Conservation (phyloP, 176 grass and related monocot species). For the Juncus effusus region DNA sequence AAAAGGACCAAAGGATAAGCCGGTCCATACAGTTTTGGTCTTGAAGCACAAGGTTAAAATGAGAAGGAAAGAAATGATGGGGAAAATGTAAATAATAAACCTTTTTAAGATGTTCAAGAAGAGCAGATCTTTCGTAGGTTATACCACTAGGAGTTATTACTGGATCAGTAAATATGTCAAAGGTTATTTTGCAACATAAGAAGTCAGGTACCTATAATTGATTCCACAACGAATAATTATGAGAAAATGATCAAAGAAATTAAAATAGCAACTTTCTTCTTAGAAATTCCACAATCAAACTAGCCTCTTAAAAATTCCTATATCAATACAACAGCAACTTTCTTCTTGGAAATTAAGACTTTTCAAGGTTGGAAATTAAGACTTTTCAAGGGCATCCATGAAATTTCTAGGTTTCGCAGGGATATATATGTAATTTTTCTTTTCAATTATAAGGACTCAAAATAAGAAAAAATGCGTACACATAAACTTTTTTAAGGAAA, state of each 20-base stretch:
- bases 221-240: constrained; percentile 8
- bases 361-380: too few relatives aligned
- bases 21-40: neutral
- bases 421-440: too few relatives aligned
- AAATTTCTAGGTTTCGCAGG: too few relatives aligned
- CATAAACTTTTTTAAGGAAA: neutral
- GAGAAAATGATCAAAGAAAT: neutral
- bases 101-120: constrained; percentile 70
- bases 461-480: too few relatives aligned
- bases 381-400: too few relatives aligned
- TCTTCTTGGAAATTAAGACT: too few relatives aligned
- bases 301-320: too few relatives aligned
- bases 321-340: too few relatives aligned
- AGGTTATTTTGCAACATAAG: constrained; percentile 79
- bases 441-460: too few relatives aligned
- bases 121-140: constrained; percentile 70
- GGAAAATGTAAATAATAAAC: constrained; percentile 4
- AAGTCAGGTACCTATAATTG: constrained; percentile 61
- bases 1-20: neutral
- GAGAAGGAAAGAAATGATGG: neutral
- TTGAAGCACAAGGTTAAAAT: constrained; percentile 9
- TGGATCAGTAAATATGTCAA: constrained; percentile 86
- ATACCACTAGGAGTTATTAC: constrained; percentile 87
- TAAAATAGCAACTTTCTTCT: neutral
- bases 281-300: too few relatives aligned